Evolutionary conservation across 73 alveolate species (phyloP).

Genomic region (Blepharisma japonicum): DNA sequence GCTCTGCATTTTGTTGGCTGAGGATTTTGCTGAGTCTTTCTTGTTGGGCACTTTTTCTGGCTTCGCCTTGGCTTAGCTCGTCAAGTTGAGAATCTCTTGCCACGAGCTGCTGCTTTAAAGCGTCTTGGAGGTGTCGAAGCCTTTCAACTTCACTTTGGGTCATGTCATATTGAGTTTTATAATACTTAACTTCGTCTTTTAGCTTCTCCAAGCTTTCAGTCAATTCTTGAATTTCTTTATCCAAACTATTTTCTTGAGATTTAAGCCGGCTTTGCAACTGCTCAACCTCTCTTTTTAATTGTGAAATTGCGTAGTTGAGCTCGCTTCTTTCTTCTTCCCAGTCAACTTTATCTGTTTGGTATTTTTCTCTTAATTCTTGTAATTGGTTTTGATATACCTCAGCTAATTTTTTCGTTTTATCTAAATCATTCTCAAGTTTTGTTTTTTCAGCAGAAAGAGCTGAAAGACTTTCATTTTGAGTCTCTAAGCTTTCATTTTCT

Average conservation of each 20-base stretch:
- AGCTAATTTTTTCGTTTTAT: not conserved
- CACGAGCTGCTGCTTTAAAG: not conserved
- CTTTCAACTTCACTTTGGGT: not conserved
- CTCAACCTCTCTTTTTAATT: not conserved
- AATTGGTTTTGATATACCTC: not conserved
- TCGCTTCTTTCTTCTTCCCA: conserved; percentile 11
- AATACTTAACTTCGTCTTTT: conserved; percentile 9
- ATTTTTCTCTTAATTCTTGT: not conserved
- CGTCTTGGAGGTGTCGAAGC: not conserved
- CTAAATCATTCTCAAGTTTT: not conserved
- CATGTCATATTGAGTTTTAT: not conserved
- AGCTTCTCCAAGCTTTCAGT: not conserved
- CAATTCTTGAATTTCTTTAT: not conserved
- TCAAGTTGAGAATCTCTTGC: not conserved
- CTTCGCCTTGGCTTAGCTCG: not conserved
- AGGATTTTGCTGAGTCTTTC: conserved; percentile 2
- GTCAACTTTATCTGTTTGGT: not conserved
- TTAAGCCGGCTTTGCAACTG: not conserved
- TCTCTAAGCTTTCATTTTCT: not conserved
- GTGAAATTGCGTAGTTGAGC: not conserved
- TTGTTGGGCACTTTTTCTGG: not conserved
- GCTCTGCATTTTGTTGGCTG: not conserved
- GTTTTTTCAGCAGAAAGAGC: not conserved
- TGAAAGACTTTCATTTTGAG: not conserved
- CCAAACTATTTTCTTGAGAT: not conserved